These are phyloP conservation scores for Cladorrhinum samala DNA, from an alignment of 495 filamentous ascomycete genomes.

Conservation along the genomic window DNA sequence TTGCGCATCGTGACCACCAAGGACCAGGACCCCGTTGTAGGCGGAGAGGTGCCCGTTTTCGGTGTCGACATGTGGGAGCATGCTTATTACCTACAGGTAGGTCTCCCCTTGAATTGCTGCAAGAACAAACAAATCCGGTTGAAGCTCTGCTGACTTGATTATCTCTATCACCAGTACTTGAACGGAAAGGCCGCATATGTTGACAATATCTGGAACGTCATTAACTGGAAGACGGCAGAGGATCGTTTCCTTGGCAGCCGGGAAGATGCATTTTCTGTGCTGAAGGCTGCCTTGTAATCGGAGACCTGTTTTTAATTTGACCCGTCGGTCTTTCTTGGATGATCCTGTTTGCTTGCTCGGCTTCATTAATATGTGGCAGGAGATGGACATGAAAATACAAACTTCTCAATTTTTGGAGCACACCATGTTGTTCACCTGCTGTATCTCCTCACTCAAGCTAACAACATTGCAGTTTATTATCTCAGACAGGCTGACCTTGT, in stretches of 20 bases:
- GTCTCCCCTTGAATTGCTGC: no score
- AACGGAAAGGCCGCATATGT: conserved; percentile 99
- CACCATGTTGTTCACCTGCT: no score
- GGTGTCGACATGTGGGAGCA: conserved; percentile 96
- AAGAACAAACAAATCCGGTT: no score
- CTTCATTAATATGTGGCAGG: background rate
- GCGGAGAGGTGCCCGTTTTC: conserved; percentile 76
- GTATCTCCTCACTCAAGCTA: no score
- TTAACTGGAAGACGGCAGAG: conserved; percentile 97
- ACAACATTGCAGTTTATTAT: no score
- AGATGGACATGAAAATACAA: no score
- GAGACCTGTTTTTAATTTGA: background rate
- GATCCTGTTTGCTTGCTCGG: background rate
- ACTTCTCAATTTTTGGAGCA: no score
- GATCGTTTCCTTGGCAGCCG: conserved; percentile 55
- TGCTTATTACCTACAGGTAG: conserved; percentile 71
- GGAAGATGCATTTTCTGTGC: conserved; percentile 29
- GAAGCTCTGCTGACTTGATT: conserved; percentile 10
- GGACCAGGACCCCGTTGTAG: conserved; percentile 92
- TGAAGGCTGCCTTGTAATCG: conserved; percentile 22
- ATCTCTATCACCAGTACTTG: conserved; percentile 53
- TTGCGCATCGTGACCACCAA: conserved; percentile 73
- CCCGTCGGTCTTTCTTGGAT: background rate
- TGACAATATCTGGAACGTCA: conserved; percentile 89
- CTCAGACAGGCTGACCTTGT: no score